Evolutionary conservation across 768 basidiomycete genomes (phyloP).

Genomic region (Scleroderma citrinum): DNA sequence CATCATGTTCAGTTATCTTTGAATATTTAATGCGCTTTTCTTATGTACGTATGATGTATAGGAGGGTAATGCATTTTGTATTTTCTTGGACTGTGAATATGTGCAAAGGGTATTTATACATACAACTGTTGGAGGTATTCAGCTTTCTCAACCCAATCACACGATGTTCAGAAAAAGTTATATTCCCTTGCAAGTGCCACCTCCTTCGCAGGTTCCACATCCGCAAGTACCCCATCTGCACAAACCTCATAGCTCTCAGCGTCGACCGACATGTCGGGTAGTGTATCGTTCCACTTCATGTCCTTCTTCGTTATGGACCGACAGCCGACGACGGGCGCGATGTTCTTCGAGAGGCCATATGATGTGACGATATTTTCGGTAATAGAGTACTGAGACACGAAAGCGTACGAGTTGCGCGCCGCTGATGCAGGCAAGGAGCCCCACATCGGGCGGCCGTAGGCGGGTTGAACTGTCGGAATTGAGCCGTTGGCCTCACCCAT

Average conservation of each 20-base stretch:
- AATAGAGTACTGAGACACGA: constrained; percentile 76
- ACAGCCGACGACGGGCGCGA: constrained; percentile 73
- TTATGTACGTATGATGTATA: neutral
- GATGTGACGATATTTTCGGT: constrained; percentile 48
- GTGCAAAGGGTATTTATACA: too few relatives aligned
- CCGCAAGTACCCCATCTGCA: constrained; percentile 72
- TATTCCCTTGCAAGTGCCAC: constrained; percentile 69
- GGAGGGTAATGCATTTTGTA: neutral
- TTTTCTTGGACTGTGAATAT: too few relatives aligned
- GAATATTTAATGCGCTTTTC: neutral
- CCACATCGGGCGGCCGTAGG: constrained; percentile 90
- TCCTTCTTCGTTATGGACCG: constrained; percentile 73
- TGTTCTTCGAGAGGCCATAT: constrained; percentile 67
- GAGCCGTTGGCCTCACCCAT: constrained; percentile 97
- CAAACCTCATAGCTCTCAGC: constrained; percentile 85
- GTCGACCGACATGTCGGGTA: constrained; percentile 84
- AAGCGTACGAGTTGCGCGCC: constrained; percentile 77
- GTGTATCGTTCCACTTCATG: constrained; percentile 88
- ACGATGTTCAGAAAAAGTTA: constrained; percentile 62
- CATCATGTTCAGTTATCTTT: neutral
- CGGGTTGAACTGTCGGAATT: constrained; percentile 93
- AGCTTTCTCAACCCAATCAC: neutral
- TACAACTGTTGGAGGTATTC: too few relatives aligned
- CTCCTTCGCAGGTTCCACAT: constrained; percentile 65
- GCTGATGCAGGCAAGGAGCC: constrained; percentile 73